Evolutionary conservation across 768 basidiomycete species (phyloP).

Genomic region (Candolleomyces efflorescens): DNA sequence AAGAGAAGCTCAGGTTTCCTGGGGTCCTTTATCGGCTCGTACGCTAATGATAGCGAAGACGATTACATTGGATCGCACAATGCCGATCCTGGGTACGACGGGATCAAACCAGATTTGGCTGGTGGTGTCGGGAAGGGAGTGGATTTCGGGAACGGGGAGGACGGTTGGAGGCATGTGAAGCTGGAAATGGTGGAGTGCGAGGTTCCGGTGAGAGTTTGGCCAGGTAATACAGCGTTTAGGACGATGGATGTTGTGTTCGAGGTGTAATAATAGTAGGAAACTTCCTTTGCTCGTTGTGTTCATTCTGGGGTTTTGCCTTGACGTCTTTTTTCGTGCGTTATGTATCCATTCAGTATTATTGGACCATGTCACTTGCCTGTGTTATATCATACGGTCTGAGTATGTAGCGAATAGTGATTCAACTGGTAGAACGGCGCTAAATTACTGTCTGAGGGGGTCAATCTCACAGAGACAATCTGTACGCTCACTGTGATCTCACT

Average conservation of each 20-base stretch:
- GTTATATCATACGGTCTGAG: too few relatives aligned
- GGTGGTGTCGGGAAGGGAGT: constrained; percentile 52
- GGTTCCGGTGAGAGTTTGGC: constrained; percentile 84
- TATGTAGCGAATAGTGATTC: too few relatives aligned
- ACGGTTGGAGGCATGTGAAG: constrained; percentile 61
- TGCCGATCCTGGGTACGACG: constrained; percentile 37
- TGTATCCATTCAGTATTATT: too few relatives aligned
- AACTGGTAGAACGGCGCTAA: too few relatives aligned
- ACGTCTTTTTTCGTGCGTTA: too few relatives aligned
- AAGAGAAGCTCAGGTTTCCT: neutral
- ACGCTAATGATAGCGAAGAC: constrained; percentile 20
- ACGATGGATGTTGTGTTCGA: constrained; percentile 76
- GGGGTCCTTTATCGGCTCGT: neutral
- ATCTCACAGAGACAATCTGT: too few relatives aligned
- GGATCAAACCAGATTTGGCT: constrained; percentile 39
- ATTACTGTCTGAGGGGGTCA: too few relatives aligned
- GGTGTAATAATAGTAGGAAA: constrained; percentile 37
- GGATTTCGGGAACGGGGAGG: constrained; percentile 49
- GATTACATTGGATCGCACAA: constrained; percentile 23
- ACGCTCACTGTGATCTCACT: too few relatives aligned
- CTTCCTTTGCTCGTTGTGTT: too few relatives aligned
- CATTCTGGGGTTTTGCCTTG: too few relatives aligned
- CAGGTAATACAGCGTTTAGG: constrained; percentile 85
- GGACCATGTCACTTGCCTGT: too few relatives aligned
- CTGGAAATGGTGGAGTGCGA: constrained; percentile 94